Percentiles rank a stretch among this genome's conserved stretches.
Conservation (phyloP, 257 asterid genomes). For the Linderniella brevidens region DNA sequence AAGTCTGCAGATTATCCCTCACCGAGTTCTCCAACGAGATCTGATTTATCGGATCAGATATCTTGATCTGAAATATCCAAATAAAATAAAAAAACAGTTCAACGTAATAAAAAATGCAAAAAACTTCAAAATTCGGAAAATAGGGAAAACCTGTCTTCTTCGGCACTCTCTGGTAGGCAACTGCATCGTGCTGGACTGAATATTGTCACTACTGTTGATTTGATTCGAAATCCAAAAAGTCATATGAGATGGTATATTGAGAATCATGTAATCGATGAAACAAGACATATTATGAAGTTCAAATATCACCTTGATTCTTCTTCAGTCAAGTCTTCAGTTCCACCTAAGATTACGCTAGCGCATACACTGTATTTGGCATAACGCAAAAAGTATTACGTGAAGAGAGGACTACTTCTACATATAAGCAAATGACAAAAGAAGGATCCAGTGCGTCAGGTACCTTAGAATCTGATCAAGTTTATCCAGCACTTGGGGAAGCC, state of each 20-base stretch:
- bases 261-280: not conserved
- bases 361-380: conserved; percentile 40
- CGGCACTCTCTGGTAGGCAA: conserved; percentile 79
- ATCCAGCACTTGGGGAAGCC: conserved; percentile 88
- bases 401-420: conserved; percentile 2
- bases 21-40: conserved; percentile 63
- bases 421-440: conserved; percentile 8
- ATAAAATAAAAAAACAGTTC: conserved; percentile 7
- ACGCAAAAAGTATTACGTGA: conserved; percentile 11
- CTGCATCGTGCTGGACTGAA: conserved; percentile 51
- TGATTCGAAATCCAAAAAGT: conserved; percentile 9
- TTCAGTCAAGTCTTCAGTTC: conserved; percentile 63
- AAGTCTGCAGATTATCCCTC: conserved; percentile 79
- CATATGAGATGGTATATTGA: not conserved
- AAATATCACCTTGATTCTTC: conserved; percentile 78
- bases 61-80: conserved; percentile 41
- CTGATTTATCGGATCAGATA: conserved; percentile 74
- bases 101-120: conserved; percentile 1
- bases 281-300: not conserved
- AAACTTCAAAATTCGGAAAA: conserved; percentile 9
- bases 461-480: conserved; percentile 85
- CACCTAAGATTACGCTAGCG: conserved; percentile 77
- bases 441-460: conserved; percentile 22
- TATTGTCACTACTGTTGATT: conserved; percentile 42
- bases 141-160: conserved; percentile 66